phyloP scores from a whole-genome alignment of 2,329 filamentous ascomycete species.

The Peltaster fructicola region DNA sequence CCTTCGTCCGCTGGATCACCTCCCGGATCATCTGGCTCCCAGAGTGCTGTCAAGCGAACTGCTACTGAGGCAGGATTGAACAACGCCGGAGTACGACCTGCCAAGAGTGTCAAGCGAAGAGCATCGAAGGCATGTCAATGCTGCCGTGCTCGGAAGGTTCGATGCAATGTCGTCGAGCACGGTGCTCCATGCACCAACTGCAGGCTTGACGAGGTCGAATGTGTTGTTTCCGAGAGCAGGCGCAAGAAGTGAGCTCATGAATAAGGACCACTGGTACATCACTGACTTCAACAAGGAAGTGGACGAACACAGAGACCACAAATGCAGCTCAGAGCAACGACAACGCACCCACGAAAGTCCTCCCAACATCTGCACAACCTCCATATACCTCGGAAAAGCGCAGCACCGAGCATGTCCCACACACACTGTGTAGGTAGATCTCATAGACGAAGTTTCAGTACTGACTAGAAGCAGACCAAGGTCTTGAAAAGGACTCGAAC shows the following conservation, averaged over 20 bases:
- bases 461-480: conserved; percentile 11
- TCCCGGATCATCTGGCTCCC: no score
- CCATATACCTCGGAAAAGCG: conserved; percentile 15
- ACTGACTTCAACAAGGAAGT: conserved; percentile 15
- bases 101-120: conserved; percentile 55
- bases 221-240: conserved; percentile 52
- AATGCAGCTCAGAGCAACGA: conserved; percentile 7
- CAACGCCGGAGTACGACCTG: conserved; percentile 23
- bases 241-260: conserved; percentile 57
- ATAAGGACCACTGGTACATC: background rate
- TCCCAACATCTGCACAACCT: conserved; percentile 17
- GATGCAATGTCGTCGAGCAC: conserved; percentile 81
- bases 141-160: conserved; percentile 75
- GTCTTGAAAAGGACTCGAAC: conserved; percentile 8
- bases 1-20: no score
- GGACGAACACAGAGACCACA: conserved; percentile 13
- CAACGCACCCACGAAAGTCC: conserved; percentile 6
- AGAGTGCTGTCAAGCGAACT: conserved; percentile 41
- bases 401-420: conserved; percentile 36
- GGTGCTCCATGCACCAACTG: conserved; percentile 78
- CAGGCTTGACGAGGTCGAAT: conserved; percentile 61
- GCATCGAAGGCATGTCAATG: conserved; percentile 85
- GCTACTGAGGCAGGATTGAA: conserved; percentile 38
- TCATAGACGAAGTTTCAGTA: background rate
- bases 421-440: conserved; percentile 40